Conservation (phyloP, 2,329 filamentous ascomycete genomes). For the Diaporthe sp. region DNA sequence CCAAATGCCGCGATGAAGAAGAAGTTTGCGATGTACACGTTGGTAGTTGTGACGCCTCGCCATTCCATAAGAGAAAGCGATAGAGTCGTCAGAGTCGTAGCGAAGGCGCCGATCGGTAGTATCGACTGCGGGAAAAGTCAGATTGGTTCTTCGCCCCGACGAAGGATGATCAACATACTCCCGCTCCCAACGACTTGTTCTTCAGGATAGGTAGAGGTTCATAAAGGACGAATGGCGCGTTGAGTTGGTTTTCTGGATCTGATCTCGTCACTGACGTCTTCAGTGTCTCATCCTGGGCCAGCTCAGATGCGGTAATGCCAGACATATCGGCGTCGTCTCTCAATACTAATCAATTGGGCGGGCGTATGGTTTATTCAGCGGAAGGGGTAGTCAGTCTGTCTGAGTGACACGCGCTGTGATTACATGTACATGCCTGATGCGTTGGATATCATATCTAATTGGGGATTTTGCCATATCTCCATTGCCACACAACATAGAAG, state of each 20-base stretch:
- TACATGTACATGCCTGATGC: not conserved
- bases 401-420: not conserved
- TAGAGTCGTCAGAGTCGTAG: conserved; percentile 64
- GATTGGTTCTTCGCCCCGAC: not conserved
- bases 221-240: not conserved
- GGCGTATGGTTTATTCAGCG: not conserved
- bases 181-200: conserved; percentile 10
- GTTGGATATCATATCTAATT: too few species aligned
- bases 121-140: not conserved
- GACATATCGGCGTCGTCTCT: not conserved
- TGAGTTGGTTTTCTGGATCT: conserved; percentile 19
- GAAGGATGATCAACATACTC: not conserved
- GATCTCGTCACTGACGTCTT: conserved; percentile 8
- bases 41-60: conserved; percentile 59
- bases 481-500: not conserved
- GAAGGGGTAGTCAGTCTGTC: not conserved
- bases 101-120: conserved; percentile 57
- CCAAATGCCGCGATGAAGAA: conserved; percentile 62
- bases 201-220: conserved; percentile 35
- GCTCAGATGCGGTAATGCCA: not conserved
- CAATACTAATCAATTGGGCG: not conserved
- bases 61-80: conserved; percentile 66
- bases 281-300: conserved; percentile 1
- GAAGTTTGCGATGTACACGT: conserved; percentile 65
- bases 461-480: too few species aligned